These are phyloP conservation scores for Didymellaceae sp. DNA, from an alignment of 2,329 filamentous ascomycete genomes.

Conservation along the genomic window DNA sequence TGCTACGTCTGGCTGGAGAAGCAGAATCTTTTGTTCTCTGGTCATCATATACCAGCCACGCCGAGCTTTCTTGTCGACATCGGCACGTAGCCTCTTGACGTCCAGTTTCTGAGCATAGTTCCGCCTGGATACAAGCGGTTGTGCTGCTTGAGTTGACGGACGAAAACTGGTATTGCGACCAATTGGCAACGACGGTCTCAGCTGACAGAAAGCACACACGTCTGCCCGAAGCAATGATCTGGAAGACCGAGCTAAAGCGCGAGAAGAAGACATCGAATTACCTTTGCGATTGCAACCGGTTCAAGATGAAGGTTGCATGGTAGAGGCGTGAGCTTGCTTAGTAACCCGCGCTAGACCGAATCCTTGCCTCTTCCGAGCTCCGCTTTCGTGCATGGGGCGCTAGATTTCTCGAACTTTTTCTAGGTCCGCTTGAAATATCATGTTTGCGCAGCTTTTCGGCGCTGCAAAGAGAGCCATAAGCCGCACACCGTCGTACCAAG, in stretches of 20 bases:
- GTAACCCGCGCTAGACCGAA: neutral
- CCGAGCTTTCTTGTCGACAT: slow-evolving; percentile 32
- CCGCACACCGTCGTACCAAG: slow-evolving; percentile 40
- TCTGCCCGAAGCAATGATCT: slow-evolving; percentile 16
- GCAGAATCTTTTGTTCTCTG: slow-evolving; percentile 24
- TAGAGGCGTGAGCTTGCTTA: slow-evolving; percentile 3
- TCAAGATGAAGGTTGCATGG: neutral
- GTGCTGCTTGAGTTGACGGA: neutral
- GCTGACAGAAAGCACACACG: slow-evolving; percentile 30
- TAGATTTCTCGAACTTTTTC: slow-evolving; percentile 12
- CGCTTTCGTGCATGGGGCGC: slow-evolving; percentile 19
- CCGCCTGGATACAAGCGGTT: slow-evolving; percentile 5
- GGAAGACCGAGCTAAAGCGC: slow-evolving; percentile 17
- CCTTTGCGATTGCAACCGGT: neutral
- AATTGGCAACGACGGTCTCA: slow-evolving; percentile 14
- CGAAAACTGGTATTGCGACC: neutral
- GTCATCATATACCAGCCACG: slow-evolving; percentile 28
- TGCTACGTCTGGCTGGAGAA: slow-evolving; percentile 23
- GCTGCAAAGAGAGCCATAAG: slow-evolving; percentile 40
- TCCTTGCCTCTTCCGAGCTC: slow-evolving; percentile 16
- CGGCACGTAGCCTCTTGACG: slow-evolving; percentile 23
- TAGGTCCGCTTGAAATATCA: slow-evolving; percentile 20
- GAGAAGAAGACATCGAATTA: slow-evolving; percentile 28
- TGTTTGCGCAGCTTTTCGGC: slow-evolving; percentile 43
- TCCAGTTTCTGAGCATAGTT: slow-evolving; percentile 29